These are phyloP conservation scores for Cynanchum wilfordii DNA, from an alignment of 257 asterid species.

Conservation along the genomic window DNA sequence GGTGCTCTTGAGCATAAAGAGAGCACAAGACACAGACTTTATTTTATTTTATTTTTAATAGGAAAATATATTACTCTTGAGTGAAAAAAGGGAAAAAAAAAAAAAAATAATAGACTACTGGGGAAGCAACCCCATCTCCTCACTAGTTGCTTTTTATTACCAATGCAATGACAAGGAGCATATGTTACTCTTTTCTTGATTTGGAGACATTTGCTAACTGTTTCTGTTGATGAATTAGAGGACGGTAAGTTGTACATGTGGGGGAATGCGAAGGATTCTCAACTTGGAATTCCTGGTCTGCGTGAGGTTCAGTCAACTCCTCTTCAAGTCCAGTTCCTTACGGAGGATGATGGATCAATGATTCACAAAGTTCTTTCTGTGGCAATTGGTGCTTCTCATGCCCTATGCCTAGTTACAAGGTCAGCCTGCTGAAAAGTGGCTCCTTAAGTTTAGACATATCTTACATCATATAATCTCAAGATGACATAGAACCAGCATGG, in stretches of 20 bases:
- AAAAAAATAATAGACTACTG: too few relatives aligned
- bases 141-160: not conserved
- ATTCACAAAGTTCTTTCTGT: constrained; percentile 52
- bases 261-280: constrained; percentile 80
- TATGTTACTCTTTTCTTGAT: not conserved
- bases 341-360: constrained; percentile 65
- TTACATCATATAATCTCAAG: not conserved
- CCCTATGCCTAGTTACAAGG: constrained; percentile 61
- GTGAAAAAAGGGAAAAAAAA: too few relatives aligned
- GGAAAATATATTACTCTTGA: too few relatives aligned
- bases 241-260: constrained; percentile 85
- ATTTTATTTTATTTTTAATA: too few relatives aligned
- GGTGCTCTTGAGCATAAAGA: not conserved
- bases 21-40: not conserved
- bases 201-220: not conserved
- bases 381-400: constrained; percentile 91
- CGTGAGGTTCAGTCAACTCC: constrained; percentile 68
- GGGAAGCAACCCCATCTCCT: not conserved
- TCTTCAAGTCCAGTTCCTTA: constrained; percentile 72
- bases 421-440: constrained; percentile 1
- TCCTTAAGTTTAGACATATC: not conserved
- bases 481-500: too few relatives aligned
- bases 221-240: constrained; percentile 35
- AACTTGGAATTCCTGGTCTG: constrained; percentile 84
- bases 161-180: not conserved